These are phyloP conservation scores for Pulveroboletus sp. DNA, from an alignment of 768 basidiomycete genomes.

Conservation along the genomic window DNA sequence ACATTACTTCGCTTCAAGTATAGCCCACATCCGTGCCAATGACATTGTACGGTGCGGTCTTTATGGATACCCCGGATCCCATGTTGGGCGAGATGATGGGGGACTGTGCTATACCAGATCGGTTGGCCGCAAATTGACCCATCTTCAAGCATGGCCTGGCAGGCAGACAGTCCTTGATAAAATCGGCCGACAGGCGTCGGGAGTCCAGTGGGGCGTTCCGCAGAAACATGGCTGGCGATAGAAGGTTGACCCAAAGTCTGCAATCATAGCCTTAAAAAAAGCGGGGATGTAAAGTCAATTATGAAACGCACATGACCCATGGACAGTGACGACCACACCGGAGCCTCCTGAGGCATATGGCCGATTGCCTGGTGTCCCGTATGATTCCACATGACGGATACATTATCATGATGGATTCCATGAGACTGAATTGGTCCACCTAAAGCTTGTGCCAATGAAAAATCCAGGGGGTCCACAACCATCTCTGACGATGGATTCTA, in stretches of 20 bases:
- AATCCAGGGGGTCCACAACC: conserved; percentile 1
- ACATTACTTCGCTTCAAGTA: conserved; percentile 4
- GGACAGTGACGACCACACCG: neutral
- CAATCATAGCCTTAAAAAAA: neutral
- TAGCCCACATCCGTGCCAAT: conserved; percentile 4
- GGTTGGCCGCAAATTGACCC: neutral
- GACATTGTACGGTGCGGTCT: neutral
- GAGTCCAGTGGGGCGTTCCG: neutral
- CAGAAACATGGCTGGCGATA: too few species aligned
- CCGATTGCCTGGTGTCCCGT: neutral
- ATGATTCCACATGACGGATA: neutral
- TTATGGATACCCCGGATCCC: conserved; percentile 7
- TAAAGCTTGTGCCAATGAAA: neutral
- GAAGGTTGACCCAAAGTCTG: neutral
- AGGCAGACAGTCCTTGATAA: neutral
- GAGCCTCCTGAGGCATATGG: neutral
- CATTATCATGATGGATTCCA: too few species aligned
- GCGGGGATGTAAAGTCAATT: neutral
- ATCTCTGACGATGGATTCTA: neutral
- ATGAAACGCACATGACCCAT: conserved; percentile 4
- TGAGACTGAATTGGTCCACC: neutral
- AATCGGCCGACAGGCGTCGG: neutral
- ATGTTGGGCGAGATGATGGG: conserved; percentile 12
- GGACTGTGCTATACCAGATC: neutral
- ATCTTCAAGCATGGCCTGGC: neutral